Evolutionary conservation across 2,329 filamentous ascomycete species (phyloP), one percentile per base, ranked within the genome.

Genomic region (Alternaria panax): DNA sequence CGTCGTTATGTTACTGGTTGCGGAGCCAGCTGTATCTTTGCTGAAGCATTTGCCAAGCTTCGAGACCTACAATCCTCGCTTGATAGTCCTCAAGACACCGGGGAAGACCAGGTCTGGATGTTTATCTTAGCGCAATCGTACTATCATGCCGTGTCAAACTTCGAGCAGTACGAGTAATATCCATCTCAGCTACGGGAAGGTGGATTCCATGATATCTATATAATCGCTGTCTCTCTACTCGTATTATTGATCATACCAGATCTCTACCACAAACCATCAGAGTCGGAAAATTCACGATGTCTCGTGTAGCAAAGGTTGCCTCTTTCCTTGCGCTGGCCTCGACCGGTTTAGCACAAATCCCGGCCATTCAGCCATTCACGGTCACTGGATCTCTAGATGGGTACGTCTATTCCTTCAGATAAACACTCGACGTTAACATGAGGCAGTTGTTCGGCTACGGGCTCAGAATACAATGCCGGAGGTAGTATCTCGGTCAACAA

Each of bases 401-500:
- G 73, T 75, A 64, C 40, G 68, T 52, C 27, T 43, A 9, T 34
- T 46, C 5, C 16, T 51, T n/a, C 7, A 22, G 4, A 25, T n/a
- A 42, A 5, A 22, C 8, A 2, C 16, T 22, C 18, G 38, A 32
- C 20, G 22, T 57, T 66, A 36, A 68, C 25, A 18, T 7, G 2
- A 9, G 38, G 12, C 7, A 73, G 71, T 28, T 75, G 70, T 46
- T 20, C 41, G 14, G 67, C 59, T 20, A 65, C 64, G 9, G 65
- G 57, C 11, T 48, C 57, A n/a, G 70, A 70, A 7, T 76, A 67
- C 71, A 85, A 85, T 63, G 75, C 77, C 7, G 83, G 82, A 20
- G 83, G 83, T 8, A 72, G 72, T 14, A 79, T 85, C 16, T 69
- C 69, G 0, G 79, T 85, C 50, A 82, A 82, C 46, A 81, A 81